These are phyloP conservation scores for Nemania sp. DNA, from an alignment of 2,329 filamentous ascomycete genomes.

Conservation along the genomic window DNA sequence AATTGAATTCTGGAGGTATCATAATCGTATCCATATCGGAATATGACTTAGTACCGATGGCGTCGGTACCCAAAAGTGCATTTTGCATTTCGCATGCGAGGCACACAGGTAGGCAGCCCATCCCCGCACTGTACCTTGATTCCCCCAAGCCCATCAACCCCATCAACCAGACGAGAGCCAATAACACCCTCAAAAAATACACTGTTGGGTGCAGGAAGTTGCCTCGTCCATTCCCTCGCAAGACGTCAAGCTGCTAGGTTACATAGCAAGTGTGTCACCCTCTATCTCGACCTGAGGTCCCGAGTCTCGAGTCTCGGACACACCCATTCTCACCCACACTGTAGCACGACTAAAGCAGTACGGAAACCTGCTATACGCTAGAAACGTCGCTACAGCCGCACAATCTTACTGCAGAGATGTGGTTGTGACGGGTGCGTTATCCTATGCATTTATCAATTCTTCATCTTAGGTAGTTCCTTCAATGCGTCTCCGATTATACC, in stretches of 20 bases:
- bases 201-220: slow-evolving; percentile 15
- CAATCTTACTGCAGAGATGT: slow-evolving; percentile 35
- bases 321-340: slow-evolving; percentile 41
- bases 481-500: slow-evolving; percentile 85
- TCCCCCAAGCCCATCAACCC: neutral
- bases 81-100: slow-evolving; percentile 14
- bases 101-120: slow-evolving; percentile 4
- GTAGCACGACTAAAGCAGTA: slow-evolving; percentile 35
- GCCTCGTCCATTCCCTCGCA: slow-evolving; percentile 12
- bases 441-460: slow-evolving; percentile 48
- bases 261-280: slow-evolving; percentile 38
- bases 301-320: slow-evolving; percentile 40
- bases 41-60: slow-evolving; percentile 10
- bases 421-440: slow-evolving; percentile 13
- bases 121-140: slow-evolving; percentile 34
- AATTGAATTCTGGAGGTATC: slow-evolving; percentile 4
- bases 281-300: slow-evolving; percentile 32
- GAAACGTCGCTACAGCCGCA: slow-evolving; percentile 26
- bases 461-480: slow-evolving; percentile 78
- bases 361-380: slow-evolving; percentile 33
- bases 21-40: slow-evolving; percentile 2
- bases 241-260: slow-evolving; percentile 34
- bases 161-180: slow-evolving; percentile 21
- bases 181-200: slow-evolving; percentile 12
- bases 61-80: slow-evolving; percentile 16